Evolutionary conservation across 768 basidiomycete genomes (phyloP), one percentile per base, ranked within the genome.

Genomic region (Lentinus brumalis): DNA sequence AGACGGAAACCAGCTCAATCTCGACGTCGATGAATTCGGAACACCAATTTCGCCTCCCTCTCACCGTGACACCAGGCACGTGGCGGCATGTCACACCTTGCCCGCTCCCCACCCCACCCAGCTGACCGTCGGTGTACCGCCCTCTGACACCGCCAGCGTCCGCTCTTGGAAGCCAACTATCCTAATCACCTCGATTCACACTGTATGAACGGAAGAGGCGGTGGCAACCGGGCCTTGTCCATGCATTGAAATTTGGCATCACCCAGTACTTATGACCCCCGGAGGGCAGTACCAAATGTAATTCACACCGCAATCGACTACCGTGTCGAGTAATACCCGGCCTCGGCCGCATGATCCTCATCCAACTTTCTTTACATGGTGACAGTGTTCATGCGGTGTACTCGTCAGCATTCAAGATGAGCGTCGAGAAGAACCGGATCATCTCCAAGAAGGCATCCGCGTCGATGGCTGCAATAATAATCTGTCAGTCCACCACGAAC

Each of bases 331-430:
- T 40, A 31, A 53, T 14, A 21, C 11, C 30, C 12, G n/a, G 41
- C 35, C 15, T 11, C 38, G 9, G 21, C 11, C 15, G 21, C 21
- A 2, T 56, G 42, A 32, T 42, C 16, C 12, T 16, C 32, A 32
- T 47, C 21, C 18, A 5, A 3, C 46, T 47, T 18, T 47, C 6
- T 14, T 49, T 26, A 9, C 21, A 29, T 29, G 6, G 15, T 6
- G 35, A 18, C 49, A 55, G 21, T 11, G 40, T 64, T 39, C 64
- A 59, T 8, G 60, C 59, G 40, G 47, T 57, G 45, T 72, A 68
- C 66, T 82, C 80, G 60, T 81, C 79, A 15, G 74, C 71, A 52
- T 82, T 81, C 38, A 81, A 67, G 47, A 81, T 79, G 50, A 82
- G 70, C 7, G 74, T 76, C 7, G 76, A 71, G 63, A 79, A 79